Conservation (phyloP, 768 basidiomycete genomes). For the Pleurotus sapidus region DNA sequence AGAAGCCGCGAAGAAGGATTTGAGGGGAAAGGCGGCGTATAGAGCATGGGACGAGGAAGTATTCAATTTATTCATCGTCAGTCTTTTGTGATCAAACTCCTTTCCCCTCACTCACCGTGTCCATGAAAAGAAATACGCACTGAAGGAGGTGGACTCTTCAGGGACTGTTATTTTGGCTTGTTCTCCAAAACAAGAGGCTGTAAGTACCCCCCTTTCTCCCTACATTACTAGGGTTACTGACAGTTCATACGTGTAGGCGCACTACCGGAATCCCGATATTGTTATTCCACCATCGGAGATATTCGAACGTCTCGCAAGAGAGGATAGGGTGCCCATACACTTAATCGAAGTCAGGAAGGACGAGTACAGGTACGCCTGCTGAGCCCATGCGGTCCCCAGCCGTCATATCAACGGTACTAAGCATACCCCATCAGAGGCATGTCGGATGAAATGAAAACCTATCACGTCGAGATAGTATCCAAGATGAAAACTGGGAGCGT, state of each 20-base stretch:
- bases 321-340: constrained; percentile 15
- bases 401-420: too few relatives aligned
- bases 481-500: constrained; percentile 12
- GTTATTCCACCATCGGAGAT: constrained; percentile 11
- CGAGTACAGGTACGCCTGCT: constrained; percentile 14
- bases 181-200: constrained; percentile 15
- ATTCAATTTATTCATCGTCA: constrained; percentile 12
- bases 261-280: constrained; percentile 14
- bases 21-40: constrained; percentile 12
- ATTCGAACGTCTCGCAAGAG: constrained; percentile 12
- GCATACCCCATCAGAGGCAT: constrained; percentile 6
- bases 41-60: constrained; percentile 12
- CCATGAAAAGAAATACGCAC: constrained; percentile 7
- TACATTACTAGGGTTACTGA: too few relatives aligned
- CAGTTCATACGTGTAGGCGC: constrained; percentile 7
- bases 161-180: constrained; percentile 13
- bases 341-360: constrained; percentile 14
- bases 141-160: constrained; percentile 10
- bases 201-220: not conserved
- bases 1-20: constrained; percentile 2
- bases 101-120: not conserved
- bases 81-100: not conserved
- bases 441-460: constrained; percentile 13
- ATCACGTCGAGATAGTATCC: constrained; percentile 11
- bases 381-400: not conserved